Evolutionary conservation across 176 grass and related monocot species (phyloP), one percentile per base, ranked within the genome.

Genomic region (Tillandsia fasciculata): DNA sequence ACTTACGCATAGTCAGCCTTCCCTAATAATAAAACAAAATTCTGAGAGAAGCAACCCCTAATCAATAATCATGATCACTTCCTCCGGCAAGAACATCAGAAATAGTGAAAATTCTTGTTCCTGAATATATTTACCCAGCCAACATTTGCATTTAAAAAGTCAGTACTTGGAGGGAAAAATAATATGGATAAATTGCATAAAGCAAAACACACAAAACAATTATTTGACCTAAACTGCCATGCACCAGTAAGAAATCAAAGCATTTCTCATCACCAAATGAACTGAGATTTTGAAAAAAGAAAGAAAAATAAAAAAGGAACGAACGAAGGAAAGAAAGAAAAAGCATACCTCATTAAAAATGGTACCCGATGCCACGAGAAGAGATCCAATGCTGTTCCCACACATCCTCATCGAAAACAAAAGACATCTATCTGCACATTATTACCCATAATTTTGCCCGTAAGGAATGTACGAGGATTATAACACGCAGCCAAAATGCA

Each of bases 361-460:
- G 63, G 89, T 97, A 69, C 93, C 89, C 9, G 89, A 97, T 49
- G 89, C 93, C 12, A 97, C 74, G 13, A 71, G 79, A 52, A 92
- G 82, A 52, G 64, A 22, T 23, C 48, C 12, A 69, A 87, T 61
- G 73, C 80, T 72, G 59, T 83, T 48, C 11, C 89, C 86, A 74
- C 86, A 92, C 81, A 92, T 74, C 24, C 86, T 81, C 93, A 97
- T 87, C 2, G 89, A 97, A 67, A 92, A 97, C 2, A 97, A 56
- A 75, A 97, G 89, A n/a, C 89, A 97, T 58, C 80, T 80, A 49
- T 97, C 81, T 86, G 76, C 42, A 87, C 57, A 48, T 11, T 14
- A 29, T 53, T 0, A 48, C 2, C 15, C 11, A 61, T 61, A 61
- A 61, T 7, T 20, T 20, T 7, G 17, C 56, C 15, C 56, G 2